These are phyloP conservation scores for Suillus alpinus DNA, from an alignment of 768 basidiomycete species.

Conservation along the genomic window DNA sequence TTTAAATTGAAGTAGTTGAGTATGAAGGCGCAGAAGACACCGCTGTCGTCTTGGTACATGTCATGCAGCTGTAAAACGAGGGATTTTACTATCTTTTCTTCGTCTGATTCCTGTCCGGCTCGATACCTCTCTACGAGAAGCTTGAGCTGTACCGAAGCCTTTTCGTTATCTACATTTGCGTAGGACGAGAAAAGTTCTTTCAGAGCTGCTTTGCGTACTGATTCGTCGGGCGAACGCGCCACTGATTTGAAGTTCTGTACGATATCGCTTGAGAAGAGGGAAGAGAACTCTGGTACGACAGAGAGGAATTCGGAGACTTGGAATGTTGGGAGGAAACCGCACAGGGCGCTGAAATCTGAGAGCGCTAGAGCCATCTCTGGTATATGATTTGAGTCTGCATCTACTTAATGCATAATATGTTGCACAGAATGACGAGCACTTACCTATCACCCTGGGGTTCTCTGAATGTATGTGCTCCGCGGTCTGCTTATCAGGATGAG, in stretches of 20 bases:
- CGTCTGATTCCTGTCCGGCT: slow-evolving; percentile 11
- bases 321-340: slow-evolving; percentile 6
- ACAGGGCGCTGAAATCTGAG: slow-evolving; percentile 39
- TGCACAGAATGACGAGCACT: neutral
- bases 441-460: slow-evolving; percentile 32
- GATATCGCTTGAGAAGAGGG: slow-evolving; percentile 3
- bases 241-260: neutral
- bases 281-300: slow-evolving; percentile 5
- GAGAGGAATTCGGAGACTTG: slow-evolving; percentile 2
- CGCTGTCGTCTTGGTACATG: slow-evolving; percentile 55
- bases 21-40: slow-evolving; percentile 51
- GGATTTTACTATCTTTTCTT: slow-evolving; percentile 21
- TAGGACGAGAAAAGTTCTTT: slow-evolving; percentile 5
- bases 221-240: neutral
- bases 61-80: slow-evolving; percentile 40
- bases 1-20: slow-evolving; percentile 51
- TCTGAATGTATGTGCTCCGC: slow-evolving; percentile 42
- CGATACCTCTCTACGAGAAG: slow-evolving; percentile 4
- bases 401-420: slow-evolving; percentile 5
- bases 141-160: neutral
- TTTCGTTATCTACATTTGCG: neutral
- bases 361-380: slow-evolving; percentile 56
- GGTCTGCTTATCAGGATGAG: slow-evolving; percentile 52
- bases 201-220: neutral
- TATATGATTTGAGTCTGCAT: slow-evolving; percentile 53